Conservation (phyloP, 768 basidiomycete species). For the Termitomyces titanicus region DNA sequence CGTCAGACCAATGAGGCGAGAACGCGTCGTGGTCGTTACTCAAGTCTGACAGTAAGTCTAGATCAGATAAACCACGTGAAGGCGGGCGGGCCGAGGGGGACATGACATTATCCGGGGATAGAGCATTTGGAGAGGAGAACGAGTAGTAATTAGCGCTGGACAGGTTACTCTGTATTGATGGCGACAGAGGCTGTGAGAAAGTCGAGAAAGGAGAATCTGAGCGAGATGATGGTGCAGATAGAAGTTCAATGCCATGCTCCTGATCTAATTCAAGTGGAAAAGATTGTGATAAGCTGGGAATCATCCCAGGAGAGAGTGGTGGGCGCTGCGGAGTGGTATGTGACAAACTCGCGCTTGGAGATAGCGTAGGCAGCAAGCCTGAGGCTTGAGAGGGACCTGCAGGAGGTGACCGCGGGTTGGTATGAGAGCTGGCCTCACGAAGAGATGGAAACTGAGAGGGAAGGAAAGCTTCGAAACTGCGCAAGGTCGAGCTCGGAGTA, state of each 20-base stretch:
- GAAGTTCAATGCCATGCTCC: slow-evolving; percentile 39
- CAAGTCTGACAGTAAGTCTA: slow-evolving; percentile 21
- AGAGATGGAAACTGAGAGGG: slow-evolving; percentile 17
- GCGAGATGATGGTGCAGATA: slow-evolving; percentile 42
- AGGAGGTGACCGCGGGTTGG: slow-evolving; percentile 16
- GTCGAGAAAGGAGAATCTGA: slow-evolving; percentile 37
- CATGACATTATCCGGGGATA: not conserved
- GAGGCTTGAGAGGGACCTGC: slow-evolving; percentile 7
- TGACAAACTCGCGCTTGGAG: slow-evolving; percentile 8
- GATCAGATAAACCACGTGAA: slow-evolving; percentile 15
- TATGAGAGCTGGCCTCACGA: slow-evolving; percentile 9
- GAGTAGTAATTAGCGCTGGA: slow-evolving; percentile 15
- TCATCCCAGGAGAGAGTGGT: slow-evolving; percentile 17
- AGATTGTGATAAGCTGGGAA: slow-evolving; percentile 40
- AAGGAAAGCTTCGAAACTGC: slow-evolving; percentile 22
- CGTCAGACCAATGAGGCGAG: slow-evolving; percentile 14
- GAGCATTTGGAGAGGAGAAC: slow-evolving; percentile 15
- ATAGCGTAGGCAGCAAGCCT: slow-evolving; percentile 11
- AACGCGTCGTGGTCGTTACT: slow-evolving; percentile 6
- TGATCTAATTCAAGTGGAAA: slow-evolving; percentile 40
- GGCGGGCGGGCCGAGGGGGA: slow-evolving; percentile 10
- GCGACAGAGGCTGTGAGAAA: slow-evolving; percentile 15
- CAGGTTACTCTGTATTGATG: slow-evolving; percentile 6
- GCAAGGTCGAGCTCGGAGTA: slow-evolving; percentile 22
- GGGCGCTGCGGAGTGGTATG: slow-evolving; percentile 6